These are phyloP conservation scores for Picochlorum sp. DNA, from an alignment of 139 green algal species.

Conservation along the genomic window DNA sequence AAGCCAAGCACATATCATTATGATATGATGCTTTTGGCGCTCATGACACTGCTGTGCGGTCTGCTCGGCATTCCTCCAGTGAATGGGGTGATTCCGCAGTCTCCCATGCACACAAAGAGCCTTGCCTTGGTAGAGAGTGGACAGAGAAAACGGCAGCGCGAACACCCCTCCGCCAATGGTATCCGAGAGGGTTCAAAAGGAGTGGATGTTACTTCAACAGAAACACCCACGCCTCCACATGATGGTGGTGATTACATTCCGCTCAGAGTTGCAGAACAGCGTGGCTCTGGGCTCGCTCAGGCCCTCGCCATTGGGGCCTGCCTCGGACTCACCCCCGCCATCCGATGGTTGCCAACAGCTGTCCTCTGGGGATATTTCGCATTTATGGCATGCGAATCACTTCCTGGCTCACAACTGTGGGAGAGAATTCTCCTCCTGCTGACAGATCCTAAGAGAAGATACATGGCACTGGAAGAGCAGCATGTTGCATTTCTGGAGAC, in stretches of 20 bases:
- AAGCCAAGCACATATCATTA: slow-evolving; percentile 62
- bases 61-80: slow-evolving; percentile 75
- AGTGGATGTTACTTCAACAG: neutral
- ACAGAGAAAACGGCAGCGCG: neutral
- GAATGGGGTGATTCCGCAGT: slow-evolving; percentile 82
- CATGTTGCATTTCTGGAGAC: slow-evolving; percentile 59
- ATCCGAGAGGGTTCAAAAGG: neutral
- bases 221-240: neutral
- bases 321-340: slow-evolving; percentile 52
- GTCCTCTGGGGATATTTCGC: slow-evolving; percentile 81
- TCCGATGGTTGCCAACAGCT: slow-evolving; percentile 54
- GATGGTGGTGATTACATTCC: slow-evolving; percentile 17
- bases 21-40: slow-evolving; percentile 70
- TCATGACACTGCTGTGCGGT: slow-evolving; percentile 54
- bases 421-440: slow-evolving; percentile 59
- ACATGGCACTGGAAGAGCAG: slow-evolving; percentile 24
- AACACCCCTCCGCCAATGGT: neutral
- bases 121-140: slow-evolving; percentile 25
- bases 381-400: slow-evolving; percentile 75
- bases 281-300: slow-evolving; percentile 64
- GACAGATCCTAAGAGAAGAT: slow-evolving; percentile 46
- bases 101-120: slow-evolving; percentile 73
- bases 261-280: slow-evolving; percentile 66
- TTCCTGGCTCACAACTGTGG: slow-evolving; percentile 71
- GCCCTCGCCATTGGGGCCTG: slow-evolving; percentile 54